phyloP scores from a whole-genome alignment of 2,329 filamentous ascomycete species.

The Ilyonectria mors-panacis region DNA sequence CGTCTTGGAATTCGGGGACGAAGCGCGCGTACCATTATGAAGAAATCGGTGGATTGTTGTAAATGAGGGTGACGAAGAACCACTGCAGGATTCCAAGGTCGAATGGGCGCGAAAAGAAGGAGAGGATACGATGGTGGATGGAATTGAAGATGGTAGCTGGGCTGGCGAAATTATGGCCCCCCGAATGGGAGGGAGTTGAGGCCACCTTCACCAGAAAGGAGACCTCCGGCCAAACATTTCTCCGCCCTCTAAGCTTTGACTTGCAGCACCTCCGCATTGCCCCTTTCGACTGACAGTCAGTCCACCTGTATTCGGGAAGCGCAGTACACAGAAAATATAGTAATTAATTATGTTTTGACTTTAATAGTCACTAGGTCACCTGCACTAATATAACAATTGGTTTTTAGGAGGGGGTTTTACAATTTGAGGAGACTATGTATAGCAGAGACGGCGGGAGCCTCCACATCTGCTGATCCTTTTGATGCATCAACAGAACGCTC shows the following conservation, averaged over 20 bases:
- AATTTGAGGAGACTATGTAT: slow-evolving; percentile 55
- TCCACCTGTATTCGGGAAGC: slow-evolving; percentile 5
- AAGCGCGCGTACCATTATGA: slow-evolving; percentile 52
- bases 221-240: slow-evolving; percentile 51
- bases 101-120: slow-evolving; percentile 44
- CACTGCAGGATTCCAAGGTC: slow-evolving; percentile 53
- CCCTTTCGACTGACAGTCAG: slow-evolving; percentile 6
- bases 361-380: background rate
- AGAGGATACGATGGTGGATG: slow-evolving; percentile 41
- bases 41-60: slow-evolving; percentile 34
- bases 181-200: slow-evolving; percentile 55
- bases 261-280: slow-evolving; percentile 2
- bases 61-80: slow-evolving; percentile 47
- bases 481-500: slow-evolving; percentile 50
- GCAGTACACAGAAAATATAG: background rate
- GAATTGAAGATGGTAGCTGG: slow-evolving; percentile 45
- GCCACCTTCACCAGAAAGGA: slow-evolving; percentile 61
- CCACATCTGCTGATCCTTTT: slow-evolving; percentile 47
- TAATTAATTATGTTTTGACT: background rate
- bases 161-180: slow-evolving; percentile 49
- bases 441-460: slow-evolving; percentile 46
- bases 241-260: slow-evolving; percentile 45
- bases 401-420: slow-evolving; percentile 45
- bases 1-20: background rate
- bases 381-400: background rate